These are phyloP conservation scores for Aleurites moluccanus DNA, from an alignment of 441 rosid genomes.

Conservation along the genomic window DNA sequence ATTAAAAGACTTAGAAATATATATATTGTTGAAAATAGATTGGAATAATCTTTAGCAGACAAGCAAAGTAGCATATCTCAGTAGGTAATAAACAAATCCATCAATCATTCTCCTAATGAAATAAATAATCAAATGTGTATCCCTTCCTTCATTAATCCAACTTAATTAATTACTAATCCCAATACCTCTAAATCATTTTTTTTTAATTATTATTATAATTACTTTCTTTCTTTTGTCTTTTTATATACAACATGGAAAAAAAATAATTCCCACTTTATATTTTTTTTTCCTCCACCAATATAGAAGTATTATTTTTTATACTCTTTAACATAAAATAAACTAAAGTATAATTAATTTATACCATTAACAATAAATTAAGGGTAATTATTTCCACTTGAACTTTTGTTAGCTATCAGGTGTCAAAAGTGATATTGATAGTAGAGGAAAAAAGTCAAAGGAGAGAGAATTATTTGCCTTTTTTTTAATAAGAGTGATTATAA, in stretches of 20 bases:
- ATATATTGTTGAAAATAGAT: not conserved
- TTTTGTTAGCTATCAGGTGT: constrained; percentile 21
- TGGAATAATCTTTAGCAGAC: constrained; percentile 24
- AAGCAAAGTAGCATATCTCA: constrained; percentile 32
- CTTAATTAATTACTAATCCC: constrained; percentile 36
- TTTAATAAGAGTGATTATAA: not conserved
- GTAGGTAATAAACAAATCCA: constrained; percentile 37
- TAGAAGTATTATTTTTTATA: not conserved
- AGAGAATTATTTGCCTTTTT: not conserved
- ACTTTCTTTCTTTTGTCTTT: constrained; percentile 21
- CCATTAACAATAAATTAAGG: constrained; percentile 2
- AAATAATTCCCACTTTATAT: constrained; percentile 11
- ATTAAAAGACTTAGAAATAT: no score
- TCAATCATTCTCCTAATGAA: constrained; percentile 36
- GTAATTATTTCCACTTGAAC: constrained; percentile 22
- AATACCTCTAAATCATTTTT: constrained; percentile 21
- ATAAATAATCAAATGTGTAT: constrained; percentile 10
- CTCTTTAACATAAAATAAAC: constrained; percentile 6
- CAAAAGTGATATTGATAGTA: constrained; percentile 18
- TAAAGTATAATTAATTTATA: not conserved
- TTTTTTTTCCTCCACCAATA: constrained; percentile 21
- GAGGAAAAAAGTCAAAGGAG: constrained; percentile 25
- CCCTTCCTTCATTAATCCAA: constrained; percentile 13
- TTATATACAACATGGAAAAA: constrained; percentile 3
- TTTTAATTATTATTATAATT: not conserved